These are phyloP conservation scores for Ophiostoma australiae DNA, from an alignment of 2,329 filamentous ascomycete genomes.

Conservation along the genomic window DNA sequence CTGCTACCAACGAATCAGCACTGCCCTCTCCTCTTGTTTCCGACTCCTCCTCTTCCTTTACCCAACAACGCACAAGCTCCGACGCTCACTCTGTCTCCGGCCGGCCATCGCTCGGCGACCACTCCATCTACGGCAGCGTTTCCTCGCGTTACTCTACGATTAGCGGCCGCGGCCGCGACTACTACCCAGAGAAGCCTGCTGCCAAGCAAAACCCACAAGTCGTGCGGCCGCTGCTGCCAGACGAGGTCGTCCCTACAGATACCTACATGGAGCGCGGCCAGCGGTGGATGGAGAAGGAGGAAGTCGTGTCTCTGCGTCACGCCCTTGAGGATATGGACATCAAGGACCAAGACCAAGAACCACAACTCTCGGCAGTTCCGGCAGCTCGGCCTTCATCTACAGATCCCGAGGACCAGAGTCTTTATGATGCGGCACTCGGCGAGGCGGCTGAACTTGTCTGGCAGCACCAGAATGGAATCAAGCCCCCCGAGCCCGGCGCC, in stretches of 20 bases:
- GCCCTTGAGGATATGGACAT: slow-evolving; percentile 71
- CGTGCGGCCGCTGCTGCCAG: slow-evolving; percentile 46
- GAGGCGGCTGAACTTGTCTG: slow-evolving; percentile 76
- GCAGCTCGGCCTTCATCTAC: slow-evolving; percentile 1
- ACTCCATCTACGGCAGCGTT: slow-evolving; percentile 45
- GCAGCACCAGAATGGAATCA: slow-evolving; percentile 62
- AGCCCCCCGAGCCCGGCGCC: slow-evolving; percentile 53
- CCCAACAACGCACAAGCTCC: slow-evolving; percentile 29
- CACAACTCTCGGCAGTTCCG: slow-evolving; percentile 18
- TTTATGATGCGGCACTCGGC: slow-evolving; percentile 67
- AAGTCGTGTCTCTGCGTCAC: slow-evolving; percentile 62
- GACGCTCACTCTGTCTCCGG: slow-evolving; percentile 9
- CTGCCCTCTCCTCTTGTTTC: not conserved
- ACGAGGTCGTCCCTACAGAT: slow-evolving; percentile 58
- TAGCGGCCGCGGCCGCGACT: slow-evolving; percentile 46
- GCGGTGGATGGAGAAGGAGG: slow-evolving; percentile 77
- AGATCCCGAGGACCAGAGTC: slow-evolving; percentile 51
- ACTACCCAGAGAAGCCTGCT: slow-evolving; percentile 43
- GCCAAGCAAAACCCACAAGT: not conserved
- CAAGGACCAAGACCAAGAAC: slow-evolving; percentile 29
- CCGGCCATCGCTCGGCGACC: slow-evolving; percentile 30
- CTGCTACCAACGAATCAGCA: not conserved
- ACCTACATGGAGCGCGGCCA: slow-evolving; percentile 69
- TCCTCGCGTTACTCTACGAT: slow-evolving; percentile 48
- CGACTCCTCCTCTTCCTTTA: slow-evolving; percentile 28